Evolutionary conservation across 2,329 filamentous ascomycete species (phyloP), one percentile per base, ranked within the genome.

Genomic region (Fusarium fracticaudum): DNA sequence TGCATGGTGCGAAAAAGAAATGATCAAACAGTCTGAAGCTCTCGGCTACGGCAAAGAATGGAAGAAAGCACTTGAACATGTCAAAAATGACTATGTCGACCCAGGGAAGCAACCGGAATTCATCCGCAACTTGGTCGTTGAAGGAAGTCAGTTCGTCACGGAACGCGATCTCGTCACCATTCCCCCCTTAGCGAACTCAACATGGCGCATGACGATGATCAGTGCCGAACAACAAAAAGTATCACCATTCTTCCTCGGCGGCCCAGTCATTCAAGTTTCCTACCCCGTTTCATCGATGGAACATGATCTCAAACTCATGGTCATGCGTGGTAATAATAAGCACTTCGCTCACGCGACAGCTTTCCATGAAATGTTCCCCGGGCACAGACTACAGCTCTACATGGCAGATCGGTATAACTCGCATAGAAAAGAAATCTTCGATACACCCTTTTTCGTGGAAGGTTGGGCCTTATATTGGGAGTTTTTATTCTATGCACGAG

Each of bases 391-490:
- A 0, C 72, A 74, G 44, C 68, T 74, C 3, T 74, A 75, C 53
- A 74, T 74, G 72, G 72, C 72, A 0, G 72, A 74, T 10, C 41
- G 72, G 0, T 75, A 74, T 2, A 74, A 74, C 44, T 65, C 72
- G 0, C 72, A 74, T 13, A 58, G 72, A 4, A 74, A 72, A 22
- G 26, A 62, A 11, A 75, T 74, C 1, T 74, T 74, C 5, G 64
- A 75, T 3, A 74, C 72, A 0, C 72, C 72, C 0, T 74, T 75
- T 11, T 74, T 69, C 10, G 72, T 74, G 2, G 72, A 74, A 20
- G 72, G 72, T 1, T 74, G 72, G 72, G 72, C 72, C 6, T 6
- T 74, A 1, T 74, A 74, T n/a, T 74, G 72, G 72, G 72, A 74
- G 57, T 74, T 74, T 37, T n/a, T 74, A 5, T 65, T 74, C 8